Conservation (phyloP, 2,329 filamentous ascomycete genomes). For the Diplodia seriata region DNA sequence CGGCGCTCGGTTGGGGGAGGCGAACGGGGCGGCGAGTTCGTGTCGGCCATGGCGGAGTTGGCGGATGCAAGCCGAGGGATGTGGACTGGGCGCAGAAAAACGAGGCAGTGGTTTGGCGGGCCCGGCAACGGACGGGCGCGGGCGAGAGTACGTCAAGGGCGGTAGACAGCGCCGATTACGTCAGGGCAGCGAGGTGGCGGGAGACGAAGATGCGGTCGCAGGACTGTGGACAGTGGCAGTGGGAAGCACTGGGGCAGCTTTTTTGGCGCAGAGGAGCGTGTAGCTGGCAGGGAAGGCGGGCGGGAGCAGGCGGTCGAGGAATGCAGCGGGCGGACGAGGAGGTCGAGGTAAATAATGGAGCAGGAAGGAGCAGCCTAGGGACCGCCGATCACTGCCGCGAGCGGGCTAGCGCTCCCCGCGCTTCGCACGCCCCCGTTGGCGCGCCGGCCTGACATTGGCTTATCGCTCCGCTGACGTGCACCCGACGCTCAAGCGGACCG, state of each 20-base stretch:
- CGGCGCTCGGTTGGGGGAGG: constrained; percentile 48
- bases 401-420: constrained; percentile 27
- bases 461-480: constrained; percentile 29
- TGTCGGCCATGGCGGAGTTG: constrained; percentile 44
- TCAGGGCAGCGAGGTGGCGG: constrained; percentile 14
- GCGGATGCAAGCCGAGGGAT: neutral
- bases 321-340: constrained; percentile 9
- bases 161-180: constrained; percentile 24
- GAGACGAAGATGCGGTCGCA: neutral
- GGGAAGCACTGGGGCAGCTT: neutral
- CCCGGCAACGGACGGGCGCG: neutral
- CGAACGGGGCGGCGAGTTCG: constrained; percentile 50
- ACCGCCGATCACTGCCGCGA: constrained; percentile 2
- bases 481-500: constrained; percentile 1
- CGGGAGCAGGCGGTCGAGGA: constrained; percentile 9
- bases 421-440: constrained; percentile 15
- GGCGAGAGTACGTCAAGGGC: constrained; percentile 4
- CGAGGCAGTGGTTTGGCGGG: neutral
- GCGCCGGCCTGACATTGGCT: constrained; percentile 14
- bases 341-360: constrained; percentile 17
- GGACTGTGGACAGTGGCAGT: neutral
- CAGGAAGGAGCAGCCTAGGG: constrained; percentile 25
- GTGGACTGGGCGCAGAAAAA: constrained; percentile 39
- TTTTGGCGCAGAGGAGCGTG: neutral
- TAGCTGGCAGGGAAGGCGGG: neutral